A percentile compares a stretch with the other conserved stretches of the same genome.
These are phyloP conservation scores for Staphylotrichum longicolle DNA, from an alignment of 495 filamentous ascomycete genomes.

Conservation along the genomic window DNA sequence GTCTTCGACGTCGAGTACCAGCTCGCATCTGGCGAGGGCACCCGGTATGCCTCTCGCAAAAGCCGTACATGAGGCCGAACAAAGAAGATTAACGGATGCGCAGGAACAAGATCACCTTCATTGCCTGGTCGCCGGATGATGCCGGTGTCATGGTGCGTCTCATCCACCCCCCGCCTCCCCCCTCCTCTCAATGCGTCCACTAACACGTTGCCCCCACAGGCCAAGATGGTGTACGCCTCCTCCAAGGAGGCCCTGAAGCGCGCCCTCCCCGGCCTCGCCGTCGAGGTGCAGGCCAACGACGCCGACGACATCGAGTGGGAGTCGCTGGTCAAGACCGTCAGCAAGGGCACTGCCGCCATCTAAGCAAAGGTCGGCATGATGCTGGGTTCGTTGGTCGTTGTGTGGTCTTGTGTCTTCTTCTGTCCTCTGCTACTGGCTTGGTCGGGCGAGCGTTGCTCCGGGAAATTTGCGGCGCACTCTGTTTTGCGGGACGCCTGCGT, in stretches of 20 bases:
- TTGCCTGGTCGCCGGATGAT: slow-evolving; percentile 87
- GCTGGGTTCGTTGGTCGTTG: background rate
- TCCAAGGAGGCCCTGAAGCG: slow-evolving; percentile 92
- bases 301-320: slow-evolving; percentile 84
- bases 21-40: slow-evolving; percentile 74
- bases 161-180: slow-evolving; percentile 1
- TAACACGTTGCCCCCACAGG: slow-evolving; percentile 43
- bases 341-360: slow-evolving; percentile 60
- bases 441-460: slow-evolving; percentile 13
- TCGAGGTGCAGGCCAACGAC: slow-evolving; percentile 92
- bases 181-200: background rate
- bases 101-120: slow-evolving; percentile 95
- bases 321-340: slow-evolving; percentile 71
- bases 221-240: slow-evolving; percentile 95
- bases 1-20: slow-evolving; percentile 89
- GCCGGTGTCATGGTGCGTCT: slow-evolving; percentile 73
- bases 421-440: slow-evolving; percentile 6
- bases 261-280: slow-evolving; percentile 72
- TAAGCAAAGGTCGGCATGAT: slow-evolving; percentile 16
- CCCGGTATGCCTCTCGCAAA: slow-evolving; percentile 54
- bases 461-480: slow-evolving; percentile 7
- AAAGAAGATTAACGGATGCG: slow-evolving; percentile 23
- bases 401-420: background rate
- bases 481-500: background rate
- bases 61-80: background rate